phyloP scores from a whole-genome alignment of 225 moss, liverwort and hornwort species.

The Rhytidiadelphus loreus region DNA sequence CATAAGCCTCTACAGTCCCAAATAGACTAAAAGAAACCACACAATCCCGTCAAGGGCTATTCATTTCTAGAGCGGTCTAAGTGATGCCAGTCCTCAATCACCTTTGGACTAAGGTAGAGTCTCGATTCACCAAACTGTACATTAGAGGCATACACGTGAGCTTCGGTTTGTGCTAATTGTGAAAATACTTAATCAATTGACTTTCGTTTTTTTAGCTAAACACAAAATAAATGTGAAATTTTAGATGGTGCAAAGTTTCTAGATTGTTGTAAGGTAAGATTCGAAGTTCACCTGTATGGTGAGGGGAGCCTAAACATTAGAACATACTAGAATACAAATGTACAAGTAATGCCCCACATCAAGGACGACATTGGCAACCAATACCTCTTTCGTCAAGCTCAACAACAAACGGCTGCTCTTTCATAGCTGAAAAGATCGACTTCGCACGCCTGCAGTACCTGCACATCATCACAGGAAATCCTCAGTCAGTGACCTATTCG shows the following conservation, averaged over 20 bases:
- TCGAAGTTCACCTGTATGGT: background rate
- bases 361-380: background rate
- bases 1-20: background rate
- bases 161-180: background rate
- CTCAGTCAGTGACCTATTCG: background rate
- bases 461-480: background rate
- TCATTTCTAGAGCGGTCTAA: background rate
- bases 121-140: background rate
- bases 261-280: background rate
- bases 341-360: background rate
- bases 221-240: background rate
- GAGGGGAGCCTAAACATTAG: no score
- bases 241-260: background rate
- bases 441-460: constrained; percentile 90
- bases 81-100: background rate
- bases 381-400: constrained; percentile 90
- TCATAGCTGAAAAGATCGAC: constrained; percentile 61
- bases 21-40: background rate
- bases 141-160: background rate
- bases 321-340: background rate
- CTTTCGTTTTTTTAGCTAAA: no score
- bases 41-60: background rate
- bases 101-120: background rate
- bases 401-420: constrained; percentile 57
- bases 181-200: background rate